These are phyloP conservation scores for Naganishia vaughanmartiniae DNA, from an alignment of 768 basidiomycete genomes.

Conservation along the genomic window DNA sequence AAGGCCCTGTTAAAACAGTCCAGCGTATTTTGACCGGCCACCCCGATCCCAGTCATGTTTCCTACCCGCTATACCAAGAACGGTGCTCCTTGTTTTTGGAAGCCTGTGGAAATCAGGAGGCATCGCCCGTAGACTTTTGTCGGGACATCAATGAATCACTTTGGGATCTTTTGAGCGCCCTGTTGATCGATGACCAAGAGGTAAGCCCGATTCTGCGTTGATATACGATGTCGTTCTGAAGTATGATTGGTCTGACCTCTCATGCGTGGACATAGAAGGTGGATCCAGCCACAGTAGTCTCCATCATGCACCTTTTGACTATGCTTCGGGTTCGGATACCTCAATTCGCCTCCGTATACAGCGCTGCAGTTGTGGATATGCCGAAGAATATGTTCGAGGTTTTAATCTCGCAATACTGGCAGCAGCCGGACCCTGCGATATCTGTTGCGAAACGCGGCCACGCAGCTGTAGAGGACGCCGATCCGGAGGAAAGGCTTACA, in stretches of 20 bases:
- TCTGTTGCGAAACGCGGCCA: neutral
- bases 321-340: slow-evolving; percentile 13
- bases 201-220: neutral
- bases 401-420: slow-evolving; percentile 5
- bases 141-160: slow-evolving; percentile 34
- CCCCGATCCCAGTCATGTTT: slow-evolving; percentile 27
- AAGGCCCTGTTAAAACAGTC: slow-evolving; percentile 7
- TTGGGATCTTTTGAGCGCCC: slow-evolving; percentile 9
- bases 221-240: too few species aligned
- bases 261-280: neutral
- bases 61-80: slow-evolving; percentile 16
- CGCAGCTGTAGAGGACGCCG: neutral
- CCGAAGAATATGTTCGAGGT: neutral
- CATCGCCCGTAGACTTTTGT: slow-evolving; percentile 31
- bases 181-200: slow-evolving; percentile 7
- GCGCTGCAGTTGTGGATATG: neutral
- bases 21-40: slow-evolving; percentile 20
- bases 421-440: neutral
- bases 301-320: slow-evolving; percentile 7
- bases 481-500: neutral
- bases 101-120: slow-evolving; percentile 54
- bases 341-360: slow-evolving; percentile 1
- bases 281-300: neutral
- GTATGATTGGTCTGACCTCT: neutral
- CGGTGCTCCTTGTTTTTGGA: slow-evolving; percentile 56